Base-by-base conservation (phyloP, 1,284 basidiomycete species). In the Flammula alnicola region DNA sequence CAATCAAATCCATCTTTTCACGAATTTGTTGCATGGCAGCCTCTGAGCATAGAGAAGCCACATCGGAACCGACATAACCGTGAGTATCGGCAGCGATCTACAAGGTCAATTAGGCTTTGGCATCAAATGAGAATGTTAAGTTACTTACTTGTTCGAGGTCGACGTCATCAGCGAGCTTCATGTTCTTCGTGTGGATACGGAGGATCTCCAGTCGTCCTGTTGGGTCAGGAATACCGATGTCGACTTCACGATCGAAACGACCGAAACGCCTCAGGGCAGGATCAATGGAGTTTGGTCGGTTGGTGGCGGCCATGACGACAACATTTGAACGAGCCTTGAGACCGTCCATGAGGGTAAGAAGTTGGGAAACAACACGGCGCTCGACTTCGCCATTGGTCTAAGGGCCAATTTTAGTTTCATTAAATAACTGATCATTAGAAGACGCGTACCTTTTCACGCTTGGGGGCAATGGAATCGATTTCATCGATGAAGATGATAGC, bases 401-500 rank as follows among this genome's bases (percentile, higher is more conserved):
- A 31, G 66, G 20, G 16, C 27, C 40, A 41, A 40, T 33, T 42
- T 55, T 38, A 54, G 41, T 23, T 29, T 38, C 25, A 14, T 35
- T 19, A 29, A 27, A 10, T 27, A 1, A 26, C 11, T 20, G 10
- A 25, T 6, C 20, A 32, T 26, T 9, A 4, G 19, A 8, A 31
- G 36, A 29, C 29, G 20, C 76, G 17, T 49, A 86, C 87, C 84
- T 99, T 98, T 77, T 99, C 96, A 83, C 96, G 93, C 78, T 99
- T 99, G 23, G 97, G 97, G 11, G 96, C 97, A 63, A 99, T 99
- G 0, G 95, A 97, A 70, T 99, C 97, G 61, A 99, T 93, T 76
- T 99, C 96, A 74, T 99, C 96, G 66, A 97, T 97, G 78, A 99
- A 99, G 76, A 99, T 99, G 77, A 99, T 99, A 30, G 96, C 91